These are phyloP conservation scores for Boletus sp. DNA, from an alignment of 1,284 basidiomycete species.

Conservation along the genomic window DNA sequence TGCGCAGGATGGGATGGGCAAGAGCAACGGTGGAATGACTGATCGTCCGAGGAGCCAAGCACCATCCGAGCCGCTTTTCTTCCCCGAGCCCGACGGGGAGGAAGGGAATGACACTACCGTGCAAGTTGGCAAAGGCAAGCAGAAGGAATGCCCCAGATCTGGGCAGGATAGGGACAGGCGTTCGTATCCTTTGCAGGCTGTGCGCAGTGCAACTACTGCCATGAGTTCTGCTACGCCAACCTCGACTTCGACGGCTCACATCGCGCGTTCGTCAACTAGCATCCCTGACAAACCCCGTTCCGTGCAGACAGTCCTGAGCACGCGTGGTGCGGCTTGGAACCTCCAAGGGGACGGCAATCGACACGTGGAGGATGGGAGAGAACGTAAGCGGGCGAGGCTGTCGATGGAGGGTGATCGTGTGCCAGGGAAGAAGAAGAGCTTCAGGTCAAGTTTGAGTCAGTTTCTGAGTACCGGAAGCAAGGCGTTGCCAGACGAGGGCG, in stretches of 20 bases:
- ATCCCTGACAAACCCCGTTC: constrained; percentile 22
- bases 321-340: constrained; percentile 46
- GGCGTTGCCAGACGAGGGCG: constrained; percentile 16
- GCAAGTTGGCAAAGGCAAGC: not conserved
- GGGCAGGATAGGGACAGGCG: not conserved
- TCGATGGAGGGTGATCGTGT: constrained; percentile 10
- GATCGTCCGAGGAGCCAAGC: constrained; percentile 13
- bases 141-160: not conserved
- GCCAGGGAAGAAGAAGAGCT: constrained; percentile 22
- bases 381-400: constrained; percentile 18
- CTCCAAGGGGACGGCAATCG: constrained; percentile 26
- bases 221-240: not conserved
- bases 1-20: not conserved
- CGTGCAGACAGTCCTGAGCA: constrained; percentile 46
- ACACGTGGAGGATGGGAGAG: constrained; percentile 23
- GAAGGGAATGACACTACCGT: not conserved
- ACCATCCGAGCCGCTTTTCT: constrained; percentile 26
- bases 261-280: not conserved
- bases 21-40: not conserved
- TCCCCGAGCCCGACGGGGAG: constrained; percentile 25
- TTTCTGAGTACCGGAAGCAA: constrained; percentile 52
- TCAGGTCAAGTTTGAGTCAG: constrained; percentile 45
- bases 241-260: constrained; percentile 1
- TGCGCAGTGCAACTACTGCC: not conserved
- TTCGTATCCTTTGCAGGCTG: not conserved